Evolutionary conservation across 257 asterid species (phyloP).

Genomic region (Salvia splendens): DNA sequence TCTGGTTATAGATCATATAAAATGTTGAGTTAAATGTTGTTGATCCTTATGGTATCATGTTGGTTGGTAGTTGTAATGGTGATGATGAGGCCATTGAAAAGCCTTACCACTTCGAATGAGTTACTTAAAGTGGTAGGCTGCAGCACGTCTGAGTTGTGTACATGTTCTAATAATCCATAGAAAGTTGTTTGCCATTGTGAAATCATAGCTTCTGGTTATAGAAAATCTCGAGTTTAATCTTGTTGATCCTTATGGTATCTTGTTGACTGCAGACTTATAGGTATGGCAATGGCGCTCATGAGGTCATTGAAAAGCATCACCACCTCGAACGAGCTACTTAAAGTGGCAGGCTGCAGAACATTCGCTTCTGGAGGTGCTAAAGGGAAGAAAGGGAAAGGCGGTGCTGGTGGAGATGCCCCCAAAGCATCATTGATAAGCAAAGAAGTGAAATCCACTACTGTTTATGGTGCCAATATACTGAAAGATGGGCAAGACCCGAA

Average conservation of each 20-base stretch:
- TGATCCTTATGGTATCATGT: too few species aligned
- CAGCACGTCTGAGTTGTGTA: too few species aligned
- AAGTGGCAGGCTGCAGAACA: constrained; percentile 53
- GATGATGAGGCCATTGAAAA: too few species aligned
- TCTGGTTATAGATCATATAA: too few species aligned
- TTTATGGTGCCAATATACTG: constrained; percentile 74
- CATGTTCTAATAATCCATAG: too few species aligned
- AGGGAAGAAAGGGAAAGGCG: constrained; percentile 88
- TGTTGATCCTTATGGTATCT: constrained; percentile 22
- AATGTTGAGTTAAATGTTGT: too few species aligned
- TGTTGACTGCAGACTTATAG: constrained; percentile 39
- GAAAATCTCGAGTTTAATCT: background rate
- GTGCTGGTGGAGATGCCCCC: constrained; percentile 73
- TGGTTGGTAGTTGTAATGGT: too few species aligned
- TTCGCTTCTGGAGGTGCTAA: constrained; percentile 85
- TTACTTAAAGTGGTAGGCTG: too few species aligned
- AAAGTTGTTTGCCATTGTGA: too few species aligned
- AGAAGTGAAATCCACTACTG: constrained; percentile 85
- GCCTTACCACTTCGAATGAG: too few species aligned
- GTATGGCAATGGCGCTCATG: constrained; percentile 46
- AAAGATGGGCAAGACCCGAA: constrained; percentile 92
- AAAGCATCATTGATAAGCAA: constrained; percentile 73
- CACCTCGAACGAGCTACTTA: constrained; percentile 44
- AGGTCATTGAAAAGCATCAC: constrained; percentile 45
- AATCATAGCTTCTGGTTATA: background rate